Base-by-base conservation (phyloP, 1,284 basidiomycete genomes). In the Ganoderma lingzhi region DNA sequence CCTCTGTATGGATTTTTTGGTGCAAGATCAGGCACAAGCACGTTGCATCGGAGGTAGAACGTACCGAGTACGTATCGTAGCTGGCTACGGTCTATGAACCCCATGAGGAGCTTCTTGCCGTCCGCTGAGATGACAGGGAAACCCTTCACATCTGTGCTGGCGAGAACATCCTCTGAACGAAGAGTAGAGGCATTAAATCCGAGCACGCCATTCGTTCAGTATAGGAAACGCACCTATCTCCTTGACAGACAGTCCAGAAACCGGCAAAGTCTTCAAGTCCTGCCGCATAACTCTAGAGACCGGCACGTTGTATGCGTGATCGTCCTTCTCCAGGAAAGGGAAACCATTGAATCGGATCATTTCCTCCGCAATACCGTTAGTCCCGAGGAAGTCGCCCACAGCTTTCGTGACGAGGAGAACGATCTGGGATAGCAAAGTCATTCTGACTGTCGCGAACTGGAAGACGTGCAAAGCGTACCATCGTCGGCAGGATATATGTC, bases 291-390 rank as follows among this genome's bases (percentile, higher is more conserved):
- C 95, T 69, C 91, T 87, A 0, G 93, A 93, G 15, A 99, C 97
- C 61, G 95, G 89, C 59, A 96, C 92, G 75, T 97, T 92, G 77
- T 94, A 97, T 0, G 93, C 90, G 78, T 96, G 93, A 77, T 98
- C 95, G 77, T 97, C 94, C 78, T 96, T 96, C 80, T 96, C 95
- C 68, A 99, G 84, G 84, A 97, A 97, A 0, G 98, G 98, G 81
- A 93, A 99, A 12, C 97, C 97, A 78, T 98, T 99, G 82, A 99
- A 97, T 30, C 92, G 89, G 77, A 99, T 99, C 88, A 94, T 96
- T 78, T 98, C 96, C 75, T 99, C 98, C 4, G 97, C 96, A 73
- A 99, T 98, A 1, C 98, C 98, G 63, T 89, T 94, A 14, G 92
- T 93, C 28, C 96, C 96, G 61, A 99, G 87, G 75, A 96, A 93